Conservation (phyloP, 2,329 filamentous ascomycete species). For the Aspergillus neoniger region DNA sequence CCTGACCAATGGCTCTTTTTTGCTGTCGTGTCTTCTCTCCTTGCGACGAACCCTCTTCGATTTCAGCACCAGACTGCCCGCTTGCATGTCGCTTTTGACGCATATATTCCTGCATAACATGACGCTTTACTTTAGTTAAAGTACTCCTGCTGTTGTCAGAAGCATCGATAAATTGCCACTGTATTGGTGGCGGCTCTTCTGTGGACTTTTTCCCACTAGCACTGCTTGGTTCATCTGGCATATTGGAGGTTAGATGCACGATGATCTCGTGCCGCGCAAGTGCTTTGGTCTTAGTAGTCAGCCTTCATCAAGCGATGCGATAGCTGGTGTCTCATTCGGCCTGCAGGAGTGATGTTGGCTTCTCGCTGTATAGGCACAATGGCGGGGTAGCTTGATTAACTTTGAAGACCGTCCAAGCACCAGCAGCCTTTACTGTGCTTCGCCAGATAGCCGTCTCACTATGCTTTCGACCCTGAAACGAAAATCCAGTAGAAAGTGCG, state of each 20-base stretch:
- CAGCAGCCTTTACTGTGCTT: too few relatives aligned
- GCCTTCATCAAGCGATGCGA: not conserved
- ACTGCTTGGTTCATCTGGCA: slow-evolving; percentile 20
- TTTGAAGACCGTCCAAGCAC: too few relatives aligned
- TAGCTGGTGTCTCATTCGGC: not conserved
- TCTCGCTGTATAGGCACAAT: too few relatives aligned
- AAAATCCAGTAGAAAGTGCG: not conserved
- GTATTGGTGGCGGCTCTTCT: slow-evolving; percentile 19
- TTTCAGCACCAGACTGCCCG: slow-evolving; percentile 12
- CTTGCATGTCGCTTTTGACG: slow-evolving; percentile 36
- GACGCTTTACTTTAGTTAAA: slow-evolving; percentile 44
- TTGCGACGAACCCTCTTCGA: slow-evolving; percentile 11
- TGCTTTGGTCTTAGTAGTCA: too few relatives aligned
- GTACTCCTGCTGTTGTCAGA: slow-evolving; percentile 39
- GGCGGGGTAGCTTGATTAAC: too few relatives aligned
- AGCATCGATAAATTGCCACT: slow-evolving; percentile 46
- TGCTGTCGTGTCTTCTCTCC: slow-evolving; percentile 18
- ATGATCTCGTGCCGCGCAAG: not conserved
- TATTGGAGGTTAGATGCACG: not conserved
- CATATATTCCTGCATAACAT: slow-evolving; percentile 49
- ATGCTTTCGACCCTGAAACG: not conserved
- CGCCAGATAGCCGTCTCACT: too few relatives aligned
- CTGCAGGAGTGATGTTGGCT: too few relatives aligned
- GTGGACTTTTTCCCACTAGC: slow-evolving; percentile 5
- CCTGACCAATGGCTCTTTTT: not conserved